phyloP scores from a whole-genome alignment of 805 yeast genomes.

The Starmerella roubikii region DNA sequence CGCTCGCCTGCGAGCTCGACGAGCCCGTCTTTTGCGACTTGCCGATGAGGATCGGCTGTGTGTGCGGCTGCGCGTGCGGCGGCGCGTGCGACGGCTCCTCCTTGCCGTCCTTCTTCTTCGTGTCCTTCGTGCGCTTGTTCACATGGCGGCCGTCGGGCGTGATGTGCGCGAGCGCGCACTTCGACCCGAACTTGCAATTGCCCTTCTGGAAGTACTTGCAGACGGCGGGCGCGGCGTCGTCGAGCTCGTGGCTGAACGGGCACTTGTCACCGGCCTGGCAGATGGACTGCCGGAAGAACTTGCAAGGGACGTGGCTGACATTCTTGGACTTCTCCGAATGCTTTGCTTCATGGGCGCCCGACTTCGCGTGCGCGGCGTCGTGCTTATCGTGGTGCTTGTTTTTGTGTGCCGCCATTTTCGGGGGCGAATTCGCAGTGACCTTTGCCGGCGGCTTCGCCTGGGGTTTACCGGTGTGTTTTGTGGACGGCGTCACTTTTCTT shows the following conservation, averaged over 20 bases:
- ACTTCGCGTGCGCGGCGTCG: not conserved
- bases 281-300: conserved; percentile 78
- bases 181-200: conserved; percentile 88
- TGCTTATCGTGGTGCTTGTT: not conserved
- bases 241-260: conserved; percentile 70
- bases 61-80: too few species aligned
- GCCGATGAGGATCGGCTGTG: not conserved
- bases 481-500: too few species aligned
- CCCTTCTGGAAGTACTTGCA: conserved; percentile 94
- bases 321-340: conserved; percentile 30
- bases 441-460: too few species aligned
- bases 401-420: not conserved
- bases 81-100: conserved; percentile 3
- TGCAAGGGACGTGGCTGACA: conserved; percentile 90
- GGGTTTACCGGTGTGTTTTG: too few species aligned
- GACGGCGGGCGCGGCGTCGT: conserved; percentile 35
- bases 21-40: conserved; percentile 4
- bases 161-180: conserved; percentile 88
- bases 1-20: conserved; percentile 6
- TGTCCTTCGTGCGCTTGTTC: conserved; percentile 28
- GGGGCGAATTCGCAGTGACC: too few species aligned
- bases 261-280: conserved; percentile 92
- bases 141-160: conserved; percentile 80
- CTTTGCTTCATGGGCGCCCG: too few species aligned
- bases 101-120: conserved; percentile 3